Conservation (phyloP, 1,139 yeast genomes). For the Kazachstania sp. region DNA sequence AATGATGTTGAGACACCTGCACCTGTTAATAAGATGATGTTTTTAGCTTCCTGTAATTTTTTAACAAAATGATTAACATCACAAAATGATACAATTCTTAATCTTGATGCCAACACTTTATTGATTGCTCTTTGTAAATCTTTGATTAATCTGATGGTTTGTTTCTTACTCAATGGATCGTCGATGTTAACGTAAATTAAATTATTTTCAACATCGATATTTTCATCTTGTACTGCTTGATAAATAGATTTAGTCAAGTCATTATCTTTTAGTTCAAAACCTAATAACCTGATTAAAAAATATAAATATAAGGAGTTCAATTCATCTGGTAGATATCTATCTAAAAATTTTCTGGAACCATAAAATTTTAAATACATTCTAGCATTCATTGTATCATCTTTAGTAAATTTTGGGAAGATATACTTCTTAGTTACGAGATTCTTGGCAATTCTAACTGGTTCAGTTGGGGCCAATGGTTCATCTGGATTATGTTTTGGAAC, state of each 20-base stretch:
- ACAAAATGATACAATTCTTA: slow-evolving; percentile 42
- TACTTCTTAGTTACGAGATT: slow-evolving; percentile 28
- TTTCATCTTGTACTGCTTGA: slow-evolving; percentile 21
- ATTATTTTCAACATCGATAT: slow-evolving; percentile 11
- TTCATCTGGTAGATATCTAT: slow-evolving; percentile 50
- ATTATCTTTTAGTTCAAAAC: slow-evolving; percentile 42
- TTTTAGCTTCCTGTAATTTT: slow-evolving; percentile 45
- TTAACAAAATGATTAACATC: slow-evolving; percentile 52
- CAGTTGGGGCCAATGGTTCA: slow-evolving; percentile 14
- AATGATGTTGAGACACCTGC: slow-evolving; percentile 92
- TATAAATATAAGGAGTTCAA: slow-evolving; percentile 50
- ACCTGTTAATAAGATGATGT: slow-evolving; percentile 77
- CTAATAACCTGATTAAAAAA: slow-evolving; percentile 42
- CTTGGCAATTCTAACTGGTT: slow-evolving; percentile 20
- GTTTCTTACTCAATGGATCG: slow-evolving; percentile 35
- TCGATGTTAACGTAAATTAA: slow-evolving; percentile 21
- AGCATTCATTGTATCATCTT: slow-evolving; percentile 41
- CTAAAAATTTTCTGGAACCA: slow-evolving; percentile 54
- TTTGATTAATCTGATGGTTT: slow-evolving; percentile 41
- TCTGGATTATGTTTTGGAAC: neutral
- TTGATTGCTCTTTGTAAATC: slow-evolving; percentile 52
- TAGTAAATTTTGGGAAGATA: slow-evolving; percentile 32
- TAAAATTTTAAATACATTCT: slow-evolving; percentile 49
- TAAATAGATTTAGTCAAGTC: slow-evolving; percentile 34
- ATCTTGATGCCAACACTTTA: slow-evolving; percentile 46